A percentile compares a stretch with the other conserved stretches of the same genome.
These are phyloP conservation scores for Pythium diclinum DNA, from an alignment of 352 stramenopile species.

Conservation along the genomic window DNA sequence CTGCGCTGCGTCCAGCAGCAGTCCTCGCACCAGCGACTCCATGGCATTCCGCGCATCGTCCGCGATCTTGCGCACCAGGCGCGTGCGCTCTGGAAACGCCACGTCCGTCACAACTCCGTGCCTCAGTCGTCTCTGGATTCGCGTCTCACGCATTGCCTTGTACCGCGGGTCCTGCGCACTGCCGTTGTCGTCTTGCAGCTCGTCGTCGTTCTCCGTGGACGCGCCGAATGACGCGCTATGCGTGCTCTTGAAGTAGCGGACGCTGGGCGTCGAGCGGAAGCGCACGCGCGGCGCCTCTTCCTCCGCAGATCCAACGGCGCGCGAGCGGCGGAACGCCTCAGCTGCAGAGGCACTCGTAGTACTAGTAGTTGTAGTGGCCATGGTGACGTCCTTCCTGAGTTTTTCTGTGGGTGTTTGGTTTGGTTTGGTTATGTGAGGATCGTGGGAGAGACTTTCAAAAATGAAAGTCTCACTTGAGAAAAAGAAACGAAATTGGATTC, in stretches of 20 bases:
- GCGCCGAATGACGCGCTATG: conserved; percentile 16
- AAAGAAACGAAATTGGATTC: neutral
- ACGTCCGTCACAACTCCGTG: neutral
- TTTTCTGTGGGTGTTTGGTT: neutral
- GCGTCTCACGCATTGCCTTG: conserved; percentile 13
- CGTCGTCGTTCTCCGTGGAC: conserved; percentile 1
- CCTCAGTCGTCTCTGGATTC: conserved; percentile 1
- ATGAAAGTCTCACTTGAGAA: neutral
- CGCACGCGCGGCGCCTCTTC: conserved; percentile 17
- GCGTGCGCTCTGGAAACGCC: neutral
- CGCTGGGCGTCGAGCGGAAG: conserved; percentile 22
- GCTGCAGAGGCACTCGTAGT: neutral
- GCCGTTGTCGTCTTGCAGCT: neutral
- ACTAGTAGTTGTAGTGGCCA: neutral
- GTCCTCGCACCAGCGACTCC: neutral
- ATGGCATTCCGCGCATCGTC: conserved; percentile 9
- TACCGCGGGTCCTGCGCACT: conserved; percentile 5
- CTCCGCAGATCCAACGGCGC: conserved; percentile 8
- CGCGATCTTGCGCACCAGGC: conserved; percentile 14
- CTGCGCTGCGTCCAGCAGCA: neutral
- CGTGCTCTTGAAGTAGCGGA: conserved; percentile 24
- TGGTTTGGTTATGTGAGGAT: neutral
- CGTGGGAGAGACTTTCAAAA: neutral
- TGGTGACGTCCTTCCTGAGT: neutral
- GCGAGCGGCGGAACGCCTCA: neutral